These are phyloP conservation scores for Pulveroboletus sp. DNA, from an alignment of 768 basidiomycete genomes.

Conservation along the genomic window DNA sequence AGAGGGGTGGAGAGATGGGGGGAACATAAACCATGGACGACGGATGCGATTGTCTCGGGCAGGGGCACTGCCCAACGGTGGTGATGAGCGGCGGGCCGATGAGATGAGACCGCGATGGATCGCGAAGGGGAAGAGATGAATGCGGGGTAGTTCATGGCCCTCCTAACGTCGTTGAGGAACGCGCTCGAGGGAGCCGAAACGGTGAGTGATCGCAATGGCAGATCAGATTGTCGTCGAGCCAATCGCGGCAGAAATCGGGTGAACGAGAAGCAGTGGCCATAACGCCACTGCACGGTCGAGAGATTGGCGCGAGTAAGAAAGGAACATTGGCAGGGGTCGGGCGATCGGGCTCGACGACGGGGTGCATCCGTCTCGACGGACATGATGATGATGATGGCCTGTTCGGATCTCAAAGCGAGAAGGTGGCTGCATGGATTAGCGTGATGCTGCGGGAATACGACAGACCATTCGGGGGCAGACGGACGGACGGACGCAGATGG, in stretches of 20 bases:
- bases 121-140: slow-evolving; percentile 14
- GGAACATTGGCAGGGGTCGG: too few relatives aligned
- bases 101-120: slow-evolving; percentile 20
- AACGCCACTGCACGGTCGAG: slow-evolving; percentile 4
- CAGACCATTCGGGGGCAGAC: slow-evolving; percentile 2
- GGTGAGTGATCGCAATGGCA: slow-evolving; percentile 14
- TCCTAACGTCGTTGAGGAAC: slow-evolving; percentile 11
- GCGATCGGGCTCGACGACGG: slow-evolving; percentile 1
- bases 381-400: slow-evolving; percentile 4
- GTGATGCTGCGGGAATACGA: slow-evolving; percentile 10
- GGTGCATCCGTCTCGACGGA: slow-evolving; percentile 5
- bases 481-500: background rate
- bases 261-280: background rate
- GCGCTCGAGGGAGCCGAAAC: background rate
- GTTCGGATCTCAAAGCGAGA: slow-evolving; percentile 12
- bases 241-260: slow-evolving; percentile 8
- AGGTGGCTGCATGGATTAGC: slow-evolving; percentile 3
- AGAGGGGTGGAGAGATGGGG: background rate
- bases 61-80: slow-evolving; percentile 2
- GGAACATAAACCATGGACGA: background rate
- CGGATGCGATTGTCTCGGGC: background rate
- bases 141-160: slow-evolving; percentile 16
- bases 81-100: background rate
- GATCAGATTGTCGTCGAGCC: slow-evolving; percentile 20
- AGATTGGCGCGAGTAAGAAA: background rate